Evolutionary conservation across 2,329 filamentous ascomycete genomes (phyloP), one percentile per base, ranked within the genome.

Genomic region (Fusarium beomiforme): DNA sequence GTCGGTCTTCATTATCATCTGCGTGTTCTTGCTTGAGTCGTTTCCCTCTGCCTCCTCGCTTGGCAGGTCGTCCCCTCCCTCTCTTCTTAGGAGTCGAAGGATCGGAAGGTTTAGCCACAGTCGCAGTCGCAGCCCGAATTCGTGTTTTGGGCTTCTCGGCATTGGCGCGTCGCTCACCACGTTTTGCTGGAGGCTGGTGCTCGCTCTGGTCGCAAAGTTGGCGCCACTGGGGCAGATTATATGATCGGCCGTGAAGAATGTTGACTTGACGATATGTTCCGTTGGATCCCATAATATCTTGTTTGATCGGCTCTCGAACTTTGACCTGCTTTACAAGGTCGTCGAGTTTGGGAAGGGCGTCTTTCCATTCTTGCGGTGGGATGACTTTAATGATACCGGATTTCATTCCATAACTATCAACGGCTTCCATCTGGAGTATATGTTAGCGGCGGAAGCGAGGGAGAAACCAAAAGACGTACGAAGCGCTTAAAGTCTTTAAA

Each of bases 231-330:
- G 95, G 95, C 8, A 99, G 86, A 75, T 98, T 99, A 84, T 99
- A 99, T 17, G 94, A 94, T 79, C 96, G 89, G 79, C 97, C 94
- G 82, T 98, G 97, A 77, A 98, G 91, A 65, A 99, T 95, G 79
- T 99, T 99, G 78, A 96, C 93, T 81, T 99, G 96, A 37, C 95
- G 95, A 79, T 98, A 99, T 61, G 93, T 97, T 61, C 96, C 97
- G 78, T 95, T 94, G 55, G 93, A 94, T 43, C 96, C 96, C 86
- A 97, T 95, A 76, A 99, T 99, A 77, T 99, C 96, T 81, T 99
- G 96, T 78, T 94, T 97, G 79, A 99, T 98, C 6, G 96, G 96
- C 73, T 99, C 97, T 81, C 95, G 95, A 77, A 99, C 95, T 78
- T 91, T 92, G 80, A 99, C 93, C 69, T 92, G 91, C 83, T 98